These are phyloP conservation scores for Linum tenue DNA, from an alignment of 345 rosid genomes.

Conservation along the genomic window DNA sequence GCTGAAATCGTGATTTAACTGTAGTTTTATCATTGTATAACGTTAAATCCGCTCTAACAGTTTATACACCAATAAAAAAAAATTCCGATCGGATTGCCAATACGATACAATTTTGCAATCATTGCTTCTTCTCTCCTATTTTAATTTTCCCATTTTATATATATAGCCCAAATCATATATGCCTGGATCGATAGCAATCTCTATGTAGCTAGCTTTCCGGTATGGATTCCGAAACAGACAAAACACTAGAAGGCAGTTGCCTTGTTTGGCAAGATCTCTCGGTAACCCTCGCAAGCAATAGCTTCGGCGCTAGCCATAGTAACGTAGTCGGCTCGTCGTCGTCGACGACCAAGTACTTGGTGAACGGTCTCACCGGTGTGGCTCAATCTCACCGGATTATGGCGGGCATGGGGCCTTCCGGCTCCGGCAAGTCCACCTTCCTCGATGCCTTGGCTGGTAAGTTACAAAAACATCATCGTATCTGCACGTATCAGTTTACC, in stretches of 20 bases:
- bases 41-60: too few species aligned
- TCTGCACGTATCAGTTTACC: not conserved
- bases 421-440: conserved; percentile 32
- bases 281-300: conserved; percentile 8
- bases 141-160: too few species aligned
- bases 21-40: too few species aligned
- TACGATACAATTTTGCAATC: too few species aligned
- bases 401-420: conserved; percentile 40
- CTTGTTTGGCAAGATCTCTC: conserved; percentile 26
- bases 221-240: not conserved
- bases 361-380: conserved; percentile 19
- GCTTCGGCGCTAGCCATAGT: not conserved
- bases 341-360: not conserved
- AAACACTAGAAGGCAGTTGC: not conserved
- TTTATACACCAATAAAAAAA: too few species aligned
- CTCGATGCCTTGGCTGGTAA: conserved; percentile 36
- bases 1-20: too few species aligned
- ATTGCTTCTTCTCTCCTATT: too few species aligned
- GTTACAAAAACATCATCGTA: not conserved
- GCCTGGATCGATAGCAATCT: not conserved
- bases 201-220: not conserved
- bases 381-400: conserved; percentile 21
- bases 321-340: not conserved
- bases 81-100: too few species aligned
- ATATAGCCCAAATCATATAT: too few species aligned